Evolutionary conservation across 139 green algal genomes (phyloP).

Genomic region (Micractinium conductrix): DNA sequence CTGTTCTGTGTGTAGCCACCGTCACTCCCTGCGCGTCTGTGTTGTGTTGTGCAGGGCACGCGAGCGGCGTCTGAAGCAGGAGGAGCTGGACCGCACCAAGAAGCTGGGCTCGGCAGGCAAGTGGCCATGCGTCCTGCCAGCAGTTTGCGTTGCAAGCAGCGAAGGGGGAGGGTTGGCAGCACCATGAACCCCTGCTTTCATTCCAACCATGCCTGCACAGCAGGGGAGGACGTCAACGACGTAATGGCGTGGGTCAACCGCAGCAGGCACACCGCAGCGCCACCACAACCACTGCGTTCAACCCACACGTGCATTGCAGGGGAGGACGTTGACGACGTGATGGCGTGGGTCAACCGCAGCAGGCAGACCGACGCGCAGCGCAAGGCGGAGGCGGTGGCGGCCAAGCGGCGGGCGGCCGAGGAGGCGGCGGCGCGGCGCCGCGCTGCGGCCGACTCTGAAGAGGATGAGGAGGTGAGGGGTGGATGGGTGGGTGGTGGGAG

Average conservation of each 20-base stretch:
- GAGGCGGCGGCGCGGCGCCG: constrained; percentile 33
- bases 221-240: constrained; percentile 70
- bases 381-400: neutral
- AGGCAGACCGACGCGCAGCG: constrained; percentile 29
- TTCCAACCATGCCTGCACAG: neutral
- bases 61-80: constrained; percentile 42
- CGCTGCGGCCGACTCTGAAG: constrained; percentile 25
- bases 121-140: too few species aligned
- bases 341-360: constrained; percentile 73
- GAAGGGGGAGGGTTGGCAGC: too few species aligned
- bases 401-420: constrained; percentile 9
- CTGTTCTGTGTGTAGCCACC: neutral
- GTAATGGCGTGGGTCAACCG: constrained; percentile 75
- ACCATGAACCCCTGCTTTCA: too few species aligned
- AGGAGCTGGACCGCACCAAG: constrained; percentile 56
- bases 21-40: too few species aligned
- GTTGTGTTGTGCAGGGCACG: neutral
- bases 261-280: constrained; percentile 40
- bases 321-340: constrained; percentile 74
- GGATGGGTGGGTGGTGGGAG: too few species aligned
- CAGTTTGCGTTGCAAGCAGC: too few species aligned
- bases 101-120: constrained; percentile 63
- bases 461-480: constrained; percentile 49
- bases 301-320: constrained; percentile 1
- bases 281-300: too few species aligned